phyloP scores from a whole-genome alignment of 441 rosid genomes.

The Erodium moschatum region DNA sequence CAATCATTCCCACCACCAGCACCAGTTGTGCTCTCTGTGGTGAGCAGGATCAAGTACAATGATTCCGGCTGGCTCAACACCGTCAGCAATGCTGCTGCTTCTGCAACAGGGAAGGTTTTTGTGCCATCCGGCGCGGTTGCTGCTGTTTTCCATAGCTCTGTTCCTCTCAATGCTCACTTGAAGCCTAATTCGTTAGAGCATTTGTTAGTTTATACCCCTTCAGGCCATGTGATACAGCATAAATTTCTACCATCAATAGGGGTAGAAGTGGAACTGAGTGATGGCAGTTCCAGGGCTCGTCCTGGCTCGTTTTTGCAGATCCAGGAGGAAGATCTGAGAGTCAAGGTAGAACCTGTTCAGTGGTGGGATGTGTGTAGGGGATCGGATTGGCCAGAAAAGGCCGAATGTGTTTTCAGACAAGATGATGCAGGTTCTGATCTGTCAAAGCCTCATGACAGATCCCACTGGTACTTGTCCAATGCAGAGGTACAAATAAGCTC shows the following conservation, averaged over 20 bases:
- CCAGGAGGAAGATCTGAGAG: conserved; percentile 16
- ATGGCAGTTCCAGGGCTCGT: conserved; percentile 37
- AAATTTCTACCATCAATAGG: conserved; percentile 62
- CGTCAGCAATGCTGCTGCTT: conserved; percentile 60
- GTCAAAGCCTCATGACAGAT: conserved; percentile 44
- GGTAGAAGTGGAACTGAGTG: conserved; percentile 36
- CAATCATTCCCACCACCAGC: conserved; percentile 46
- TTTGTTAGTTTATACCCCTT: conserved; percentile 70
- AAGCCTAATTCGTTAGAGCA: conserved; percentile 55
- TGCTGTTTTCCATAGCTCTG: conserved; percentile 60
- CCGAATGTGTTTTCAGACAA: conserved; percentile 47
- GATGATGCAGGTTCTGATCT: conserved; percentile 29
- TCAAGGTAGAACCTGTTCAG: conserved; percentile 75
- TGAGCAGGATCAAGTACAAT: conserved; percentile 73
- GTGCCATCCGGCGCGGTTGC: conserved; percentile 83
- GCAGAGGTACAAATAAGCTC: conserved; percentile 75
- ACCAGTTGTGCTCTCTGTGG: conserved; percentile 73
- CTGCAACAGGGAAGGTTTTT: conserved; percentile 58
- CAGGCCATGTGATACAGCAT: conserved; percentile 86
- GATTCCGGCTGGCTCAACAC: conserved; percentile 22
- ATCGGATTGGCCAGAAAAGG: conserved; percentile 87
- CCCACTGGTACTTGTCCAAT: conserved; percentile 67
- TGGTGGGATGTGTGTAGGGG: conserved; percentile 96
- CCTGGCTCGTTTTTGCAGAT: conserved; percentile 19
- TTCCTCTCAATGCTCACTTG: conserved; percentile 34